These are phyloP conservation scores for Diphasiastrum complanatum DNA, from an alignment of 83 land plant genomes.

Conservation along the genomic window DNA sequence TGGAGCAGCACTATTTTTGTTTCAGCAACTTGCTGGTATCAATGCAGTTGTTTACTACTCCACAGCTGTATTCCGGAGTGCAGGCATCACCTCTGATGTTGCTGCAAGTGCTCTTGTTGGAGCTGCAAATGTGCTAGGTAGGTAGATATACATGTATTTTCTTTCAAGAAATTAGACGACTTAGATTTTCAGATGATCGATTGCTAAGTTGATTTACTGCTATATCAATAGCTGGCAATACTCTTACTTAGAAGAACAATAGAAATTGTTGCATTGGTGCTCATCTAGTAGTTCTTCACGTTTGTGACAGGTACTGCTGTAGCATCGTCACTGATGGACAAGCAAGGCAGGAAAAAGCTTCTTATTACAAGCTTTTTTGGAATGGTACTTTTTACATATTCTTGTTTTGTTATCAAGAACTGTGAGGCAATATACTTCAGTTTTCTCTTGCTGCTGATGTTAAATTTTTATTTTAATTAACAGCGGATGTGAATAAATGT, in stretches of 20 bases:
- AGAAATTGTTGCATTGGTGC: background rate
- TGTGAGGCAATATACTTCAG: background rate
- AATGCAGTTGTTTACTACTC: slow-evolving; percentile 35
- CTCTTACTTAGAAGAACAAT: background rate
- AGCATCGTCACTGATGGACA: slow-evolving; percentile 20
- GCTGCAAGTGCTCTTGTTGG: slow-evolving; percentile 39
- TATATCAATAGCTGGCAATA: background rate
- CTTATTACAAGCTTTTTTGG: slow-evolving; percentile 19
- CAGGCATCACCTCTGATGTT: slow-evolving; percentile 28
- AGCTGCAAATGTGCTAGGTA: slow-evolving; percentile 33
- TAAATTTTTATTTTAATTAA: background rate
- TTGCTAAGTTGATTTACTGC: background rate
- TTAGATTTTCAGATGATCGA: background rate
- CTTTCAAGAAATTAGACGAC: background rate
- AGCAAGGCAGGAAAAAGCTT: slow-evolving; percentile 14
- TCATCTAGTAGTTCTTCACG: background rate
- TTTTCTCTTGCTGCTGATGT: background rate
- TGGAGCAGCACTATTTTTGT: slow-evolving; percentile 33
- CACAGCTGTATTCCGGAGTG: slow-evolving; percentile 26
- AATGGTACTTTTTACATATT: slow-evolving; percentile 9
- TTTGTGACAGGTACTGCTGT: slow-evolving; percentile 12
- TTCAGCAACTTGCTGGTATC: slow-evolving; percentile 39
- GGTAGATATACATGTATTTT: background rate
- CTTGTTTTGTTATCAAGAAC: background rate
- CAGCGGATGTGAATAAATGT: background rate